Evolutionary conservation across 2,329 filamentous ascomycete genomes (phyloP), one percentile per base, ranked within the genome.

Genomic region (Incumbomyces lentus): DNA sequence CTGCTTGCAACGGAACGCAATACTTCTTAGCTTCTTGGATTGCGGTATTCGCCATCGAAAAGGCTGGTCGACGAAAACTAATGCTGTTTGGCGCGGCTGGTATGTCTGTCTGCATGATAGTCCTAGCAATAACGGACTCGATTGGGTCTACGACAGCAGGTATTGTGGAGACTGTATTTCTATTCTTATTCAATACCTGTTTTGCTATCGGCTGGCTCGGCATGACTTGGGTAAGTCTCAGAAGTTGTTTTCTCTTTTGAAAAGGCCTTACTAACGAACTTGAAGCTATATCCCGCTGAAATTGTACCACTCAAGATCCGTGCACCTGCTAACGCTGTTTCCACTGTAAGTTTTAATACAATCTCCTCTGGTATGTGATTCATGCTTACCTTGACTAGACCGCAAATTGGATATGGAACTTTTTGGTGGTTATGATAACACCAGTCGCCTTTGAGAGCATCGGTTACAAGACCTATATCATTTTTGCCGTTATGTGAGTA

Each of bases 361-460:
- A 26, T 26, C 22, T 26, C 8, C 4, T 26, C 5, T 8, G 8
- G 22, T 5, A 4, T 26, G 4, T 8, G 5, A 26, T 4, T 8
- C 22, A 26, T 26, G 22, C 22, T 26, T 26, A 26, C 22, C 8
- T 5, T 26, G 22, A 5, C 4, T 26, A 26, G 22, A 78, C 82
- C 2, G 78, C 82, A 33, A 89, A 89, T 65, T 89, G 85, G 85
- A 64, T 66, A 17, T 86, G 80, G 79, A 85, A 86, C 62, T 88
- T 88, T 64, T 65, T 84, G 60, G 71, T 85, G 52, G 78, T 78
- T 74, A 89, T 89, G 72, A 87, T 89, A 70, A 42, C 85, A 0
- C 82, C 84, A 0, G 87, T 87, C 63, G 87, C 89, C 61, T 84
- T 80, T 1, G 68, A 69, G 0, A 71, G 76, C 7, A 89, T 89